Evolutionary conservation across 208 protist genomes (phyloP).

Genomic region (Leishmania guyanensis): DNA sequence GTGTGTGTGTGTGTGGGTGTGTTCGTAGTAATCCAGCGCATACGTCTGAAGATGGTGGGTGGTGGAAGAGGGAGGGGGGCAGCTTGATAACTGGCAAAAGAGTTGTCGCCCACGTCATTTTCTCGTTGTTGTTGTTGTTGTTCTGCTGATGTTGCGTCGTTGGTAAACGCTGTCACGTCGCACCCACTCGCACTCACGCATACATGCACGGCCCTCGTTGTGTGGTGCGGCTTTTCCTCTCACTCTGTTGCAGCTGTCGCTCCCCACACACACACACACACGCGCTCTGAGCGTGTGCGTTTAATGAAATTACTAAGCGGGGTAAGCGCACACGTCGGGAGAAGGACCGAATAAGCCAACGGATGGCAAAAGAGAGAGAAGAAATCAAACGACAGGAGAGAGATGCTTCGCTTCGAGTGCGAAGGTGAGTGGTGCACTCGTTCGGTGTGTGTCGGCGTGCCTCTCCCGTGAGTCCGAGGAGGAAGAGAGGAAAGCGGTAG

Average conservation of each 20-base stretch:
- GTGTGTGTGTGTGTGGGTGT: slow-evolving; percentile 6
- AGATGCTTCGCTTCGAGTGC: not conserved
- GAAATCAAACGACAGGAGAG: not conserved
- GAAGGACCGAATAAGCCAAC: not conserved
- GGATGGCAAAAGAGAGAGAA: not conserved
- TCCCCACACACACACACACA: no score
- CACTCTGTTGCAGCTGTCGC: no score
- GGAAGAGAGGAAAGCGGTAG: not conserved
- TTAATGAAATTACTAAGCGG: not conserved
- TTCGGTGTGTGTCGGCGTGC: not conserved
- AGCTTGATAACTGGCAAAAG: no score
- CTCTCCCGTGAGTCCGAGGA: not conserved
- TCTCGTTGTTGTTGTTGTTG: no score
- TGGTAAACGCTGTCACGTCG: no score
- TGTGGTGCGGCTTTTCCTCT: no score
- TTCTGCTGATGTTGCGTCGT: no score
- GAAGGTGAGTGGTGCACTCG: not conserved
- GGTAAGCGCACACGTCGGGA: not conserved
- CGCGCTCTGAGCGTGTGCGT: not conserved
- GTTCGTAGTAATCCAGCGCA: not conserved
- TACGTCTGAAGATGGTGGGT: not conserved
- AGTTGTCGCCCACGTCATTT: no score
- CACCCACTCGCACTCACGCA: no score
- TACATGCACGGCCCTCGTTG: no score
- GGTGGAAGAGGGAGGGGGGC: not conserved